These are phyloP conservation scores for Iris macrosiphon DNA, from an alignment of 106 monocot species.

Conservation along the genomic window DNA sequence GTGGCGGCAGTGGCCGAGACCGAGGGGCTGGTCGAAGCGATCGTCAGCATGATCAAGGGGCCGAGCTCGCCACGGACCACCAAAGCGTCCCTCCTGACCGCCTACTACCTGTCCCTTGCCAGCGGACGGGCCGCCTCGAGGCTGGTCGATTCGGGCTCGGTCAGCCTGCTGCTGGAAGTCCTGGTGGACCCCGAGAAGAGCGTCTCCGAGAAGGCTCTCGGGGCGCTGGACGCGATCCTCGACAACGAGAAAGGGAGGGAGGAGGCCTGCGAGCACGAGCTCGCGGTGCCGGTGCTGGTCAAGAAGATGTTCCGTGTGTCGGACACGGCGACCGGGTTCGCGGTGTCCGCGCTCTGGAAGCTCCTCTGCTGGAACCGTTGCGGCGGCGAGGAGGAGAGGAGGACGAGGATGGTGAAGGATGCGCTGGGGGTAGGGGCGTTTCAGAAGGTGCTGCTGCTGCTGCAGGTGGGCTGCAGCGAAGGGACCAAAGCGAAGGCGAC, in stretches of 20 bases:
- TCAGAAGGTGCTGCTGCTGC: slow-evolving; percentile 50
- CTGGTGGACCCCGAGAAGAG: slow-evolving; percentile 55
- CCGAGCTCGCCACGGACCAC: slow-evolving; percentile 47
- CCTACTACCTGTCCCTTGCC: slow-evolving; percentile 27
- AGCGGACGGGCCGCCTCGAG: slow-evolving; percentile 3
- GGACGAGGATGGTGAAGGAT: slow-evolving; percentile 11
- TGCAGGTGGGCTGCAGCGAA: slow-evolving; percentile 40
- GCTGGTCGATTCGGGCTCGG: slow-evolving; percentile 26
- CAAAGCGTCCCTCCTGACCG: slow-evolving; percentile 44
- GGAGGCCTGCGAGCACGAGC: slow-evolving; percentile 23
- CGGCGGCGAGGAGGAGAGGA: background rate
- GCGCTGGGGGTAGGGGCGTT: slow-evolving; percentile 46
- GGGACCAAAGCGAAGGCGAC: slow-evolving; percentile 40
- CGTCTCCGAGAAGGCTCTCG: slow-evolving; percentile 53
- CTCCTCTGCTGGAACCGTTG: slow-evolving; percentile 26
- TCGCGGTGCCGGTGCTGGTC: slow-evolving; percentile 56
- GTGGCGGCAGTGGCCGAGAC: slow-evolving; percentile 11
- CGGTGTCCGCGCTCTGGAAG: slow-evolving; percentile 70
- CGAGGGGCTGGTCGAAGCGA: slow-evolving; percentile 24
- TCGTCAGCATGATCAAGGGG: slow-evolving; percentile 39
- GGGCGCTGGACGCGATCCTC: slow-evolving; percentile 37
- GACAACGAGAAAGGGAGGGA: slow-evolving; percentile 22
- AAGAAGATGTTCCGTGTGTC: slow-evolving; percentile 70
- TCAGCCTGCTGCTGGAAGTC: slow-evolving; percentile 39
- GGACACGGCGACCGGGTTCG: slow-evolving; percentile 51